Evolutionary conservation across 768 basidiomycete genomes (phyloP).

Genomic region (Trametes coccinea): DNA sequence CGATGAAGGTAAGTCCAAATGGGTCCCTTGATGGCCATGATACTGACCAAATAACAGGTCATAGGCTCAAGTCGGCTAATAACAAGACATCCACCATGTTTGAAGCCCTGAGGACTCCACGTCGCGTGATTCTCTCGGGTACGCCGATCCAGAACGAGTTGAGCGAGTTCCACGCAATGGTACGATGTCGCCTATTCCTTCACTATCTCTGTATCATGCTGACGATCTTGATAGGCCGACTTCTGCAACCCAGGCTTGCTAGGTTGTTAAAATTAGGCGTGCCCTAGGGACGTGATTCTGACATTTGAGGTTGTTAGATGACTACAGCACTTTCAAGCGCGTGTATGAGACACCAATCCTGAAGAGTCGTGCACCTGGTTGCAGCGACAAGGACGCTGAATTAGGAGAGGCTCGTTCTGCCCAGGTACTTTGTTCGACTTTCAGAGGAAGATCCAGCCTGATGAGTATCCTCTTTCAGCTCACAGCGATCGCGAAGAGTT

Average conservation of each 20-base stretch:
- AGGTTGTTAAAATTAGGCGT: conserved; percentile 43
- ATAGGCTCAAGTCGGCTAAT: conserved; percentile 88
- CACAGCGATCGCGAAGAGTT: conserved; percentile 73
- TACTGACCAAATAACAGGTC: conserved; percentile 48
- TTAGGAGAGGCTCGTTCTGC: conserved; percentile 73
- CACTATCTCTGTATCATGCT: not conserved
- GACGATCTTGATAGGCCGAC: conserved; percentile 56
- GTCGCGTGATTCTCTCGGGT: conserved; percentile 89
- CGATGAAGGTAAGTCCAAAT: conserved; percentile 71
- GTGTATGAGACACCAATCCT: conserved; percentile 89
- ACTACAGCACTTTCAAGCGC: conserved; percentile 71
- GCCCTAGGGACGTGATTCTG: not conserved
- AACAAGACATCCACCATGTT: conserved; percentile 91
- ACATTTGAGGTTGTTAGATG: conserved; percentile 47
- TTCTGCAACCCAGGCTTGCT: conserved; percentile 94
- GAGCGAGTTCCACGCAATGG: conserved; percentile 96
- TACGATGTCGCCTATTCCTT: conserved; percentile 30
- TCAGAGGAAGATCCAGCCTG: not conserved
- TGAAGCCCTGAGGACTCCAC: conserved; percentile 67
- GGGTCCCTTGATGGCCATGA: not conserved
- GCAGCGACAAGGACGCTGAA: conserved; percentile 69
- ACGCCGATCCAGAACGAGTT: conserved; percentile 98
- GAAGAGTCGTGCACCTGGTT: conserved; percentile 78
- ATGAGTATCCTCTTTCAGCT: conserved; percentile 46
- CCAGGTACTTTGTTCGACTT: conserved; percentile 44